Conservation (phyloP, 176 grass and related monocot genomes). For the Dendrocalamus sinicus region DNA sequence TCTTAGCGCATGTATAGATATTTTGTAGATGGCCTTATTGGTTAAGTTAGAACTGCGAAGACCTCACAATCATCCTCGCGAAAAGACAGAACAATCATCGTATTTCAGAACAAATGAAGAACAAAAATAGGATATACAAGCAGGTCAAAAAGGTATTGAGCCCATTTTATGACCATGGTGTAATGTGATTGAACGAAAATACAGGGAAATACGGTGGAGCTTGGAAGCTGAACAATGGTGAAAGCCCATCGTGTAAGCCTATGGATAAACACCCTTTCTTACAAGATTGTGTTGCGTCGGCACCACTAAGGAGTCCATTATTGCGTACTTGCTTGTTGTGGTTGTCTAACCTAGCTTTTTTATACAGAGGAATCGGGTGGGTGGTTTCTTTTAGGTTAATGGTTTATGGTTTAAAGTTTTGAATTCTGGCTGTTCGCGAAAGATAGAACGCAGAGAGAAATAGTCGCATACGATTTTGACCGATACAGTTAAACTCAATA, state of each 20-base stretch:
- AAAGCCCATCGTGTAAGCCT: not conserved
- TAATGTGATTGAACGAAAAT: not conserved
- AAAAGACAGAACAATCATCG: not conserved
- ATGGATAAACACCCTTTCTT: slow-evolving; percentile 28
- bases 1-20: no score
- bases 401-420: no score
- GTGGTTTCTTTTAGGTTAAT: no score
- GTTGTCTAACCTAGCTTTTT: not conserved
- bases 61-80: not conserved
- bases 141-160: not conserved
- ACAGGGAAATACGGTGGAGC: not conserved
- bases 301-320: slow-evolving; percentile 7
- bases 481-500: no score
- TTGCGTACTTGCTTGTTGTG: slow-evolving; percentile 9
- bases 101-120: not conserved
- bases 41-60: not conserved
- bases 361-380: not conserved
- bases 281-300: not conserved
- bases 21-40: not conserved
- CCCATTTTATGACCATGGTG: not conserved
- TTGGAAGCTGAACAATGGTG: not conserved
- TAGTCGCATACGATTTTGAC: no score
- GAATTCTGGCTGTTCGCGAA: rapidly evolving
- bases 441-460: no score
- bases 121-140: not conserved